Percentiles rank a stretch among this genome's conserved stretches.
These are phyloP conservation scores for Botryotinia narcissicola DNA, from an alignment of 2,329 filamentous ascomycete species.

Conservation along the genomic window DNA sequence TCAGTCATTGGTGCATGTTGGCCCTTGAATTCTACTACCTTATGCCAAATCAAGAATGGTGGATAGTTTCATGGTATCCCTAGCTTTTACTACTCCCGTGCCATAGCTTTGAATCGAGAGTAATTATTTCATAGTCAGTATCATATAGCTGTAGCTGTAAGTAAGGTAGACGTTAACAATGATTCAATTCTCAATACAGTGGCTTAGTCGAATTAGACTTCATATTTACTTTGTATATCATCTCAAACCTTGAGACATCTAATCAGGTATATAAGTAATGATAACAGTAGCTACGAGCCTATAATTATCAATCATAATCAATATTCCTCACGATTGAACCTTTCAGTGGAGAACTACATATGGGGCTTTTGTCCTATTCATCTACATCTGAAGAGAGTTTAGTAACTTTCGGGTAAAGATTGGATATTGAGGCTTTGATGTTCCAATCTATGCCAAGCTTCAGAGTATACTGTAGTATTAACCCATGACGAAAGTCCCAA, in stretches of 20 bases:
- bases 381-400: neutral
- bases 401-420: neutral
- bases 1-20: neutral
- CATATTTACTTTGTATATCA: neutral
- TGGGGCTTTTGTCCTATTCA: neutral
- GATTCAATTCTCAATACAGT: neutral
- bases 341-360: neutral
- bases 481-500: neutral
- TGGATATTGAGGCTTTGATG: neutral
- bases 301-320: neutral
- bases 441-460: neutral
- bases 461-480: neutral
- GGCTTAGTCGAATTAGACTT: neutral
- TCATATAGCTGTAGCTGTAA: neutral
- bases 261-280: neutral
- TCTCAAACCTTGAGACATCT: neutral
- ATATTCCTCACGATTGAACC: too few relatives aligned
- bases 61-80: neutral
- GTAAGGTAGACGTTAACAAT: neutral
- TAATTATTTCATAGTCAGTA: neutral
- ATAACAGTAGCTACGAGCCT: neutral
- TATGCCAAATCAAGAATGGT: neutral
- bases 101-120: neutral
- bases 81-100: neutral
- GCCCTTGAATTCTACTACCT: neutral